Conservation (phyloP, 768 basidiomycete species). For the Mycena floridula region DNA sequence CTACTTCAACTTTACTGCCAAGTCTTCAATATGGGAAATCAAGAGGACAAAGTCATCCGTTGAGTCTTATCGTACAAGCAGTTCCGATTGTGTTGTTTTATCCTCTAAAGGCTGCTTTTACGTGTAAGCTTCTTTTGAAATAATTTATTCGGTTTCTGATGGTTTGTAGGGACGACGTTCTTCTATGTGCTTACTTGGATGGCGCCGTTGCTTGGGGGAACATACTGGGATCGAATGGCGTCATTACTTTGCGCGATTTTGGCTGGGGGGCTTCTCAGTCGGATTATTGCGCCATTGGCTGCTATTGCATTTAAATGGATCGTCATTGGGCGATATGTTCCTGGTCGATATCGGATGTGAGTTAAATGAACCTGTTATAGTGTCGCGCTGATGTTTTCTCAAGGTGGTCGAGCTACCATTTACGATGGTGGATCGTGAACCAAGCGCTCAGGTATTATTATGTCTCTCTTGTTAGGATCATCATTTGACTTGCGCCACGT, state of each 20-base stretch:
- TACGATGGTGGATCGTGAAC: conserved; percentile 40
- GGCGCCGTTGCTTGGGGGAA: conserved; percentile 17
- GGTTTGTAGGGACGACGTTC: conserved; percentile 28
- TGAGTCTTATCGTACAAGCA: conserved; percentile 32
- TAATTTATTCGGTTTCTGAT: not conserved
- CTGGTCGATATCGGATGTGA: conserved; percentile 30
- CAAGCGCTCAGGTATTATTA: conserved; percentile 28
- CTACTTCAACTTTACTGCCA: no score
- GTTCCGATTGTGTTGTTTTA: conserved; percentile 38
- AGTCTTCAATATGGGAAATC: no score
- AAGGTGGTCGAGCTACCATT: conserved; percentile 33
- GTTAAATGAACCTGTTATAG: conserved; percentile 5
- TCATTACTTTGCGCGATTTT: conserved; percentile 27
- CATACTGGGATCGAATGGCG: conserved; percentile 27
- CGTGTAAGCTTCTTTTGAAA: conserved; percentile 20
- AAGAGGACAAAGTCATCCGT: conserved; percentile 28
- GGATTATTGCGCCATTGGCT: conserved; percentile 28
- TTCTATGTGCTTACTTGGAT: conserved; percentile 29
- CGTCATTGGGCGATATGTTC: conserved; percentile 34
- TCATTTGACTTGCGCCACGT: not conserved
- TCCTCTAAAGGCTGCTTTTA: conserved; percentile 35
- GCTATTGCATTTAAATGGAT: conserved; percentile 40
- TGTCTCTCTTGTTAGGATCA: conserved; percentile 1
- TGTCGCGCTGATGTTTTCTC: not conserved
- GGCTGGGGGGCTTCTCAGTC: conserved; percentile 24